Base-by-base conservation (phyloP, 306 rosid genomes). In the Ziziphus jujuba region DNA sequence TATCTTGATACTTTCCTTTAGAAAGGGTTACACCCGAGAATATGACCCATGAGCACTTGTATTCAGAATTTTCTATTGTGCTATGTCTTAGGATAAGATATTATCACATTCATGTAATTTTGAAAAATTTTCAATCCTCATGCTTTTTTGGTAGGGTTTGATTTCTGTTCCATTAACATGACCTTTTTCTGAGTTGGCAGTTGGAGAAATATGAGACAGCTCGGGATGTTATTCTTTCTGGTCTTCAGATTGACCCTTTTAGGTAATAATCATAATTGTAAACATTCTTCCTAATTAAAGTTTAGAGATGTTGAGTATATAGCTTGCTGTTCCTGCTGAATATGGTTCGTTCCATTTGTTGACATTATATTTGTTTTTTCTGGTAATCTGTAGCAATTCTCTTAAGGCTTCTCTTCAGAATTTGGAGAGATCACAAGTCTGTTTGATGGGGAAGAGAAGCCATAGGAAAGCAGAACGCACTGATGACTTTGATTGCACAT, bases 401-500 rank as follows among this genome's bases (percentile, higher is more conserved):
- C 96, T 95, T 61, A 88, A 47, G 63, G 79, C 63, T 65, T 80
- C 77, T 74, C 91, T 93, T 74, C 84, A 84, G 82, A 80, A 75
- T 60, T 73, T 95, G 87, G 90, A 87, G 81, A 75, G 79, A 66
- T 61, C 65, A 58, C 73, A 75, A 76, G 79, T 79, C 69, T 75
- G 66, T 67, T 63, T 71, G 65, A 56, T 66, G 15, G 74, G 82
- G 72, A 75, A 40, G 49, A 75, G 81, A 49, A 68, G 66, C 69
- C 87, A 81, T 57, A 85, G 72, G 60, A 85, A 73, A 57, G 77
- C 91, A 59, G 95, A 95, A 60, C 89, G 88, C 12, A 84, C 77
- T 69, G 97, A 88, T 74, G 99, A 95, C 50, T 95, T 85, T 74
- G 91, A 95, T 82, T 90, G 99, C 79, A 90, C 95, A 38, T 75